Percentiles rank a stretch among this genome's conserved stretches.
phyloP scores from a whole-genome alignment of 140 eudicot genomes.

The Ambrosia hybrid region DNA sequence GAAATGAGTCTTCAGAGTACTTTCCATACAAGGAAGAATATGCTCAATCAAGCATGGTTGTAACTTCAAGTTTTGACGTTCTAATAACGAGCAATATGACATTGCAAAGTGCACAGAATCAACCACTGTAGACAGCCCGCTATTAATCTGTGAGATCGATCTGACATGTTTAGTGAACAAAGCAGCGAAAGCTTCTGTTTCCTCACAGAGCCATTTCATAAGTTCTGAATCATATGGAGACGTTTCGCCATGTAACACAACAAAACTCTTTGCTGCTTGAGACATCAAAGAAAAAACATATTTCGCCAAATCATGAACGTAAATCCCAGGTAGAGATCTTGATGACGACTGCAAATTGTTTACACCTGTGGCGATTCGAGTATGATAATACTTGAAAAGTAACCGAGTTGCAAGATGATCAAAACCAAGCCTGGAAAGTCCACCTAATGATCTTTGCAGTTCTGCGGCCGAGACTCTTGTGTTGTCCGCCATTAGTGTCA shows the following conservation, averaged over 20 bases:
- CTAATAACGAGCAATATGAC: slow-evolving; percentile 65
- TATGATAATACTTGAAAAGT: slow-evolving; percentile 56
- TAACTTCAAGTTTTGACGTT: slow-evolving; percentile 47
- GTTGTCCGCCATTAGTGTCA: slow-evolving; percentile 56
- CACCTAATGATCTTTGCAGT: slow-evolving; percentile 56
- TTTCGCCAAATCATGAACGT: slow-evolving; percentile 49
- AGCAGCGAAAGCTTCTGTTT: slow-evolving; percentile 55
- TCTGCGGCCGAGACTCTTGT: slow-evolving; percentile 59
- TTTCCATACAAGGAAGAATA: slow-evolving; percentile 56
- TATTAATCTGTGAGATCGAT: slow-evolving; percentile 50
- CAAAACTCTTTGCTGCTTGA: slow-evolving; percentile 64
- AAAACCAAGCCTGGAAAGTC: slow-evolving; percentile 66
- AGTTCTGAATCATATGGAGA: slow-evolving; percentile 46
- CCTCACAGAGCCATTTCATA: slow-evolving; percentile 56
- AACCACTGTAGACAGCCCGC: slow-evolving; percentile 46
- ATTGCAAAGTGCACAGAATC: slow-evolving; percentile 53
- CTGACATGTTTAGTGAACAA: slow-evolving; percentile 41
- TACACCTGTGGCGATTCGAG: slow-evolving; percentile 45
- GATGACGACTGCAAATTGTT: slow-evolving; percentile 40
- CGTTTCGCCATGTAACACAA: slow-evolving; percentile 51
- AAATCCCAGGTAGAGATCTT: slow-evolving; percentile 35
- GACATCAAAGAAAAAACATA: slow-evolving; percentile 54
- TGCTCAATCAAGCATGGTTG: slow-evolving; percentile 50
- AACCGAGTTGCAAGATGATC: slow-evolving; percentile 58
- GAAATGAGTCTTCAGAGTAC: slow-evolving; percentile 40